Conservation (phyloP, 768 basidiomycete species). For the Grammothele lineata region DNA sequence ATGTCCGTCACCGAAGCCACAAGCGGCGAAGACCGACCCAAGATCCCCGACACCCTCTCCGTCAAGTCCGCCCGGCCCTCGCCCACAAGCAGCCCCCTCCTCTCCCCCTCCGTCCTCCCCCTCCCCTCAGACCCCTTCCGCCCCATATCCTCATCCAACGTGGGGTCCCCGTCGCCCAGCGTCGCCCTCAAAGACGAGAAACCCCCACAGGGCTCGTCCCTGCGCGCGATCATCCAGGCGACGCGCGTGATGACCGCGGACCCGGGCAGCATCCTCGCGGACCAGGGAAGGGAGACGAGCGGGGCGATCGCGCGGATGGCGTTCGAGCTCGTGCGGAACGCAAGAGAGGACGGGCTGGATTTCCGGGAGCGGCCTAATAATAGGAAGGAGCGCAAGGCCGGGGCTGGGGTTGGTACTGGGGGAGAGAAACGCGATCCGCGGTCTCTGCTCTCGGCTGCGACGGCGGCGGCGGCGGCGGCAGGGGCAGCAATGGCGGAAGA, state of each 20-base stretch:
- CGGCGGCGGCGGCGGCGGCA: too few relatives aligned
- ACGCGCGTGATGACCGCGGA: constrained; percentile 86
- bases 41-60: background rate
- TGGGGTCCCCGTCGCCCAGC: constrained; percentile 15
- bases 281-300: constrained; percentile 62
- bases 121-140: constrained; percentile 3
- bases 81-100: constrained; percentile 8
- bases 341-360: constrained; percentile 58
- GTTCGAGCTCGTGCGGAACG: constrained; percentile 60
- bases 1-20: constrained; percentile 19
- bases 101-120: constrained; percentile 4
- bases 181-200: constrained; percentile 20
- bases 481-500: too few relatives aligned
- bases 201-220: constrained; percentile 54
- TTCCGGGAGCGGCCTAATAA: constrained; percentile 47
- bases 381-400: constrained; percentile 28
- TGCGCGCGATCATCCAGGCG: constrained; percentile 77
- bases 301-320: constrained; percentile 61
- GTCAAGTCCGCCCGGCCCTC: constrained; percentile 8
- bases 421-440: constrained; percentile 10
- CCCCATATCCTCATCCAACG: background rate
- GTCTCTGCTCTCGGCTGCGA: background rate
- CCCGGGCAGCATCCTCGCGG: constrained; percentile 66
- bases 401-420: too few relatives aligned
- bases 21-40: constrained; percentile 1